Percentiles rank a stretch among this genome's conserved stretches.
phyloP scores from a whole-genome alignment of 1,284 basidiomycete species.

The Cryptococcus sp. region DNA sequence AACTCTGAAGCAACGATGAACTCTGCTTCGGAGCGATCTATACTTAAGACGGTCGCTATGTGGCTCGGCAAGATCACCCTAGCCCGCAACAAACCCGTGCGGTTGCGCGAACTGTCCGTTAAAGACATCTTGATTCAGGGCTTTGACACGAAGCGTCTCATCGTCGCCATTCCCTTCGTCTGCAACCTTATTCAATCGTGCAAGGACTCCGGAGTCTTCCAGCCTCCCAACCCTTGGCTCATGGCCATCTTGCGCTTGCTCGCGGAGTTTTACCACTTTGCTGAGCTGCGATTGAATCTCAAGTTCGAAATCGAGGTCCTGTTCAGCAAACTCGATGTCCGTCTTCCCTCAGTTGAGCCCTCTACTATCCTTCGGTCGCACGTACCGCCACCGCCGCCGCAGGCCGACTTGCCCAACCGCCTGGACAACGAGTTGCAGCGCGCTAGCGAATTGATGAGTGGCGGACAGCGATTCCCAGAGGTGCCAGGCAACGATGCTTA shows the following conservation, averaged over 20 bases:
- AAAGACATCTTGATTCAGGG: constrained; percentile 96
- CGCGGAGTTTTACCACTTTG: constrained; percentile 94
- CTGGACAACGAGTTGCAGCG: constrained; percentile 46
- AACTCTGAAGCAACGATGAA: constrained; percentile 91
- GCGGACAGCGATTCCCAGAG: constrained; percentile 36
- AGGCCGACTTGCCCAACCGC: constrained; percentile 41
- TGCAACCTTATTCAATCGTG: constrained; percentile 96
- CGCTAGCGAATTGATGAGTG: constrained; percentile 36
- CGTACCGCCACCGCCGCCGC: constrained; percentile 47
- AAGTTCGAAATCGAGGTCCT: constrained; percentile 99
- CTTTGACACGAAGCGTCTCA: constrained; percentile 85
- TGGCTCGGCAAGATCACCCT: constrained; percentile 96
- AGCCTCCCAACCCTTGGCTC: constrained; percentile 96
- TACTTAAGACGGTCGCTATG: constrained; percentile 90
- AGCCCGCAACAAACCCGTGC: constrained; percentile 88
- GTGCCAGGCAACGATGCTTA: constrained; percentile 42
- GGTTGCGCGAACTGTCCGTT: constrained; percentile 89
- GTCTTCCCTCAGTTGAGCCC: constrained; percentile 83
- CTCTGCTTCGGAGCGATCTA: constrained; percentile 78
- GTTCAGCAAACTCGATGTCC: constrained; percentile 87
- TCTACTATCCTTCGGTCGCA: constrained; percentile 68
- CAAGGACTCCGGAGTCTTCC: constrained; percentile 86
- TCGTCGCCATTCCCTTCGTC: constrained; percentile 96
- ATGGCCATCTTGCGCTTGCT: constrained; percentile 91
- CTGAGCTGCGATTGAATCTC: constrained; percentile 93